These are phyloP conservation scores for Penicillium sp. DNA, from an alignment of 2,329 filamentous ascomycete species.

Conservation along the genomic window DNA sequence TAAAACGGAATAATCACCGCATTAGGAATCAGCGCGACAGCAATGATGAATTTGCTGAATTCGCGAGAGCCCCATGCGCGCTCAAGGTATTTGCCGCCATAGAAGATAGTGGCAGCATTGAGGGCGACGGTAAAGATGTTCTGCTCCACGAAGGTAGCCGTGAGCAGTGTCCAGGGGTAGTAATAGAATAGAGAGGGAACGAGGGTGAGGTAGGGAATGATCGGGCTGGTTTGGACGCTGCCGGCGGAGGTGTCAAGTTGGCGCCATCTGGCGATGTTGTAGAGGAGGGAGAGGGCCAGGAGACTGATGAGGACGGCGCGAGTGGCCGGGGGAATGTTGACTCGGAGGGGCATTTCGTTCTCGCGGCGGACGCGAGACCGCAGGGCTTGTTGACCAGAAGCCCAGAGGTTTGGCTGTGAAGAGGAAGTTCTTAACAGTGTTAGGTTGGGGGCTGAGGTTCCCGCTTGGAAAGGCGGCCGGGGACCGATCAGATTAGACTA, in stretches of 20 bases:
- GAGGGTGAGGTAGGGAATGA: constrained; percentile 85
- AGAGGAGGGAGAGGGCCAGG: constrained; percentile 76
- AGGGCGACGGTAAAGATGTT: constrained; percentile 86
- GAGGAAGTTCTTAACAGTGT: constrained; percentile 7
- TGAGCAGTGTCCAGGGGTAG: constrained; percentile 92
- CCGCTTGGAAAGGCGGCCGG: constrained; percentile 16
- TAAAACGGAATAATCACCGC: constrained; percentile 74
- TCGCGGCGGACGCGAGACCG: constrained; percentile 36
- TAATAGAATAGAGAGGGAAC: constrained; percentile 81
- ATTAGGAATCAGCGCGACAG: constrained; percentile 82
- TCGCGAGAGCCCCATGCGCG: constrained; percentile 92
- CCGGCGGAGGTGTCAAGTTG: constrained; percentile 70
- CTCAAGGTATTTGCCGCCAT: constrained; percentile 94
- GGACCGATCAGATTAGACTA: not conserved
- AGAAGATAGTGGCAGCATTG: constrained; percentile 79
- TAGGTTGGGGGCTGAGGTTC: constrained; percentile 7
- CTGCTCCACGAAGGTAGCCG: constrained; percentile 86
- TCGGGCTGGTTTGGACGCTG: constrained; percentile 55
- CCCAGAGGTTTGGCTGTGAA: constrained; percentile 14
- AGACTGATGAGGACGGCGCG: constrained; percentile 78
- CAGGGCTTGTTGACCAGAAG: constrained; percentile 16
- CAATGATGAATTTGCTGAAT: constrained; percentile 85
- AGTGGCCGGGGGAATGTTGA: constrained; percentile 93
- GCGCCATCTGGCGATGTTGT: constrained; percentile 67
- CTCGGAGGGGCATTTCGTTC: constrained; percentile 73